Evolutionary conservation across 371 early-diverging fungal species (phyloP), one percentile per base, ranked within the genome.

Genomic region (Haplosporangium sp.): DNA sequence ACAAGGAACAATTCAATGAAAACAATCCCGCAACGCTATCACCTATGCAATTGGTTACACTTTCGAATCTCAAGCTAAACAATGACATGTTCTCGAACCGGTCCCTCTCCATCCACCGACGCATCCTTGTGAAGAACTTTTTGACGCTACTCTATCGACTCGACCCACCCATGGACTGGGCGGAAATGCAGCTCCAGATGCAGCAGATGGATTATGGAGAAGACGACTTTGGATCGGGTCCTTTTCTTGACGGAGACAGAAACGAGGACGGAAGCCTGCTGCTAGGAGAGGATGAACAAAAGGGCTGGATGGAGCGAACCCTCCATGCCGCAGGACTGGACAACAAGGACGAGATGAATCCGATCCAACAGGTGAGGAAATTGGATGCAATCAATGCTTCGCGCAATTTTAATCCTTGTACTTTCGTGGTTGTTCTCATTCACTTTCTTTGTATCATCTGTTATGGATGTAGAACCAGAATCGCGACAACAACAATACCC

Each of bases 221-320:
- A 20, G 46, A 51, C 29, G 52, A 58, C 21, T n/a, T 40, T 42
- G 58, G 41, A 13, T 16, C 29, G 29, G 29, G 29, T 2, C 29
- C 29, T 4, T 29, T 29, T 29, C 29, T 29, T 4, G 29, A 4
- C 29, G 29, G 36, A 9, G 56, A 37, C 14, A 36, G 20, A 40
- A 18, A 52, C n/a, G 48, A 29, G 38, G 64, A 63, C 3, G 64
- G 36, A 59, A 52, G 36, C 11, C 48, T 53, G 54, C 36, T 73
- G 37, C 53, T 73, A 12, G 62, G 67, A 10, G 59, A 59, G 42
- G 75, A 74, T 21, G 75, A 74, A 41, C 69, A 74, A 53, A 61
- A 65, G 12, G 75, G 75, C 11, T 74, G 75, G 75, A 74, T 74
- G 69, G 75, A 74, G 37, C 64, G 56, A n/a, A 74, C 75, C 3